These are phyloP conservation scores for Lepiota venenata DNA, from an alignment of 768 basidiomycete species.

Conservation along the genomic window DNA sequence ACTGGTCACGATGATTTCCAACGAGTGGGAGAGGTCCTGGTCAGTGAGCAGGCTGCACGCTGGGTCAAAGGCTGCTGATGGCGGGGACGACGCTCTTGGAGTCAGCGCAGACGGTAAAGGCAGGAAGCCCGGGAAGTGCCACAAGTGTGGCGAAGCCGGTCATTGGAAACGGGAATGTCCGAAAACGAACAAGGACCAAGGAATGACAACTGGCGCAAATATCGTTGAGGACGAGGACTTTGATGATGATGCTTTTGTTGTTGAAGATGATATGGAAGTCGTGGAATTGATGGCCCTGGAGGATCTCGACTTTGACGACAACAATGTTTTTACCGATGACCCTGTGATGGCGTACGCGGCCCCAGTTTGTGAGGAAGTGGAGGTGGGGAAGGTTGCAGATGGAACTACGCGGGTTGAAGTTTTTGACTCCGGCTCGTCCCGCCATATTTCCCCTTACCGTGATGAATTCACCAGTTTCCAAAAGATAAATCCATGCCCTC, in stretches of 20 bases:
- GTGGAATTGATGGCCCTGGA: too few species aligned
- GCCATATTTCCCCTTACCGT: conserved; percentile 27
- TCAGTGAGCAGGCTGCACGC: too few species aligned
- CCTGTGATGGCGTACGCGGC: too few species aligned
- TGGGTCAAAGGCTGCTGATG: too few species aligned
- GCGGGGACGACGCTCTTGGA: too few species aligned
- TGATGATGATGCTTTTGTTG: background rate
- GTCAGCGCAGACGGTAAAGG: too few species aligned
- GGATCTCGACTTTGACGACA: too few species aligned
- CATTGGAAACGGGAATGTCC: conserved; percentile 24
- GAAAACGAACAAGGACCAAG: conserved; percentile 17
- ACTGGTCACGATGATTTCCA: conserved; percentile 21
- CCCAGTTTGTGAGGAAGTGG: too few species aligned
- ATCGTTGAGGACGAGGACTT: too few species aligned
- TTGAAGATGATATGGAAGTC: too few species aligned
- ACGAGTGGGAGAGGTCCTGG: conserved; percentile 24
- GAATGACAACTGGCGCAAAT: background rate
- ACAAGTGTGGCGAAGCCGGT: conserved; percentile 24
- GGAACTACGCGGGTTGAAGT: background rate
- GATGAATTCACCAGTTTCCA: conserved; percentile 21
- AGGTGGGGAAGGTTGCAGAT: background rate
- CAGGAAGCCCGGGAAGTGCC: too few species aligned
- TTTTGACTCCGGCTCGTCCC: conserved; percentile 26
- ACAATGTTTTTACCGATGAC: too few species aligned
- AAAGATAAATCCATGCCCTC: conserved; percentile 20